Evolutionary conservation across 352 stramenopile species (phyloP).

Genomic region (Phytophthora foliorum): DNA sequence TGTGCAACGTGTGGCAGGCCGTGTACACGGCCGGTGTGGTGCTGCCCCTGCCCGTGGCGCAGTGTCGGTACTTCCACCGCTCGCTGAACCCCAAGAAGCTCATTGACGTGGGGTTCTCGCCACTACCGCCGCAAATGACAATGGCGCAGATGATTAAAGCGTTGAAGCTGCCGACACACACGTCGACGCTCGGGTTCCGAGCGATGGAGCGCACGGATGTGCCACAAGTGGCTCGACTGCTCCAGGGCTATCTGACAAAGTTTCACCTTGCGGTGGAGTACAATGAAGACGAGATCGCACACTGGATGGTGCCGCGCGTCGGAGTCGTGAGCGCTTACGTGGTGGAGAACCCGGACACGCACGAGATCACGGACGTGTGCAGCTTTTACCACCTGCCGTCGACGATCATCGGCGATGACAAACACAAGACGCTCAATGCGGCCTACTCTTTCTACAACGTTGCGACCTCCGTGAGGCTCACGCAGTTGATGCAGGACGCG

Average conservation of each 20-base stretch:
- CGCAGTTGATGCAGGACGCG: slow-evolving; percentile 74
- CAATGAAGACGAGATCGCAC: slow-evolving; percentile 92
- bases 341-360: slow-evolving; percentile 62
- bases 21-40: slow-evolving; percentile 99
- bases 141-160: slow-evolving; percentile 94
- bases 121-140: slow-evolving; percentile 94
- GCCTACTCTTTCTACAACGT: slow-evolving; percentile 99
- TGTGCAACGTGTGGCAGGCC: slow-evolving; percentile 94
- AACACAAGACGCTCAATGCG: slow-evolving; percentile 96
- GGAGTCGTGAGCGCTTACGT: slow-evolving; percentile 97
- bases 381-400: slow-evolving; percentile 99
- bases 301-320: slow-evolving; percentile 97
- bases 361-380: slow-evolving; percentile 94
- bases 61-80: slow-evolving; percentile 97
- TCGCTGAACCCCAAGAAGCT: slow-evolving; percentile 99
- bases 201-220: slow-evolving; percentile 70
- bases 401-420: slow-evolving; percentile 95
- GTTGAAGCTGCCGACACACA: slow-evolving; percentile 83
- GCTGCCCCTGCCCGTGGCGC: slow-evolving; percentile 95
- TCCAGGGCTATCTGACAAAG: slow-evolving; percentile 65
- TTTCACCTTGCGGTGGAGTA: slow-evolving; percentile 90
- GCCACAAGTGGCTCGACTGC: slow-evolving; percentile 51
- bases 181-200: slow-evolving; percentile 52
- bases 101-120: slow-evolving; percentile 97
- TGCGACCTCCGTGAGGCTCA: slow-evolving; percentile 64